These are phyloP conservation scores for Plasmodium ovale DNA, from an alignment of 169 alveolate species.

Conservation along the genomic window DNA sequence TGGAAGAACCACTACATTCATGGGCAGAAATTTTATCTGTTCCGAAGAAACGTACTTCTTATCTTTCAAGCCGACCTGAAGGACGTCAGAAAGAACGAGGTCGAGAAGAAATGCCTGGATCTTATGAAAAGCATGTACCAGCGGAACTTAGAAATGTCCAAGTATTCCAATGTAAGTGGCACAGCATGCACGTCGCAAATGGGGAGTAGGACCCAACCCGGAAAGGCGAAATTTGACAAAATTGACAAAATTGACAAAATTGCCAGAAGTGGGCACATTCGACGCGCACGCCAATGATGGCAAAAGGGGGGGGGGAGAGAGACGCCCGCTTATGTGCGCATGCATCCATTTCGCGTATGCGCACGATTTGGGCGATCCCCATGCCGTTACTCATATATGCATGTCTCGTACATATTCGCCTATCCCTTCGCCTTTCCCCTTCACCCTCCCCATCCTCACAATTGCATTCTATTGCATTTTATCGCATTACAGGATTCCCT, in stretches of 20 bases:
- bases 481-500: conserved; percentile 36
- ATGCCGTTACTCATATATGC: background rate
- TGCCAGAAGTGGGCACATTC: too few species aligned
- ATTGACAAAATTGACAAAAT: too few species aligned
- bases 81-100: conserved; percentile 10
- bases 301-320: background rate
- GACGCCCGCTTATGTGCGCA: background rate
- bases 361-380: too few species aligned
- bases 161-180: conserved; percentile 34
- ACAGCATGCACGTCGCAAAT: background rate
- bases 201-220: too few species aligned
- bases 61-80: conserved; percentile 60
- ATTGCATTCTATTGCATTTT: background rate
- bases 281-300: too few species aligned
- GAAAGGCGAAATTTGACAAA: too few species aligned
- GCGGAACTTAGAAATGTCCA: conserved; percentile 23
- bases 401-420: background rate
- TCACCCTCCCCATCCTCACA: too few species aligned
- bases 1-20: conserved; percentile 42
- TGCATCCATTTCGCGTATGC: background rate
- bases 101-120: conserved; percentile 36
- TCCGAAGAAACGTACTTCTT: conserved; percentile 42
- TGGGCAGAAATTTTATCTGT: conserved; percentile 32
- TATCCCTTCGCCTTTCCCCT: background rate
- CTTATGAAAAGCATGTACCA: conserved; percentile 28